Conservation (phyloP, 176 grass and related monocot species). For the Oryza coarctata region DNA sequence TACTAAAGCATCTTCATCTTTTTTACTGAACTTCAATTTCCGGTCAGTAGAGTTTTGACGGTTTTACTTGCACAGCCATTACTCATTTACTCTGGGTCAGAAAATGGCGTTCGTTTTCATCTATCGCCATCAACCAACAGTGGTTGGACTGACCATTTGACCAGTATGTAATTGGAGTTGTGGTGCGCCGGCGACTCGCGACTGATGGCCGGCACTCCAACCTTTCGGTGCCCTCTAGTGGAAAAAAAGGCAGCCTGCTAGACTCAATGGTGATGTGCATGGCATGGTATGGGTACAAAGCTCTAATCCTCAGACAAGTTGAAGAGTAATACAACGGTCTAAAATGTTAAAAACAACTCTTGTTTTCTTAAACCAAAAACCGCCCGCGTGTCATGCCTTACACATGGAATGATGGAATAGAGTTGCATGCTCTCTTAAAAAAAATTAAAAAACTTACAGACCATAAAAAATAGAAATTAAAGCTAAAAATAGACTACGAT, state of each 20-base stretch:
- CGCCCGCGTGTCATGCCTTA: background rate
- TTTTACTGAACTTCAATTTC: background rate
- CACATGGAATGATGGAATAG: no score
- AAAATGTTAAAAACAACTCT: no score
- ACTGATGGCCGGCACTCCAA: constrained; percentile 28
- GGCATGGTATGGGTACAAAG: constrained; percentile 7
- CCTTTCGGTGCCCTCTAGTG: constrained; percentile 24
- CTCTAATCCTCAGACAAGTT: background rate
- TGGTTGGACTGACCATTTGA: constrained; percentile 40
- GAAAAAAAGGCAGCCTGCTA: background rate
- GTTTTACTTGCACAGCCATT: background rate
- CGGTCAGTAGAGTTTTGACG: constrained; percentile 4
- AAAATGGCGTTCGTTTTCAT: constrained; percentile 32
- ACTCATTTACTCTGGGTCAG: background rate
- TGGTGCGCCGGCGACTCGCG: constrained; percentile 35
- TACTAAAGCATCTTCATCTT: background rate
- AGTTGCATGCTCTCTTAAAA: no score
- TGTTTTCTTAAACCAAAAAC: no score
- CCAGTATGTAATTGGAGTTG: constrained; percentile 12
- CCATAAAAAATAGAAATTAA: no score
- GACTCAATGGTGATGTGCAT: background rate
- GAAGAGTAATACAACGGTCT: background rate
- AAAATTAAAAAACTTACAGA: no score
- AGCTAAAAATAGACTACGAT: no score
- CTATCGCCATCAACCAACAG: constrained; percentile 3